phyloP scores from a whole-genome alignment of 495 filamentous ascomycete species.

The Hypoxylon perforatum region DNA sequence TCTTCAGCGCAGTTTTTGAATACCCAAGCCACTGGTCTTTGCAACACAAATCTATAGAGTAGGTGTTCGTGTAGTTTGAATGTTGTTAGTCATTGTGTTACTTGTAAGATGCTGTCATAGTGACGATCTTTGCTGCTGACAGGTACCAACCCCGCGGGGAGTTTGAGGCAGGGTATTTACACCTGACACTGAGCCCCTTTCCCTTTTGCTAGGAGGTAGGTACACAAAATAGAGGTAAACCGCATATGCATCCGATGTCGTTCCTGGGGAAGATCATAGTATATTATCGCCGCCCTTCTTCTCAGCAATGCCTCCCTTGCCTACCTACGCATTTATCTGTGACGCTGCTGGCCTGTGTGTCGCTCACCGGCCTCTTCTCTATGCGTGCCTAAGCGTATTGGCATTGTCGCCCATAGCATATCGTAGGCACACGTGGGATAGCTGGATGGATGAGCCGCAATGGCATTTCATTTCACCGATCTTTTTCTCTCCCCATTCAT shows the following conservation, averaged over 20 bases:
- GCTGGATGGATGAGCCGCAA: conserved; percentile 18
- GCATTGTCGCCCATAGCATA: conserved; percentile 1
- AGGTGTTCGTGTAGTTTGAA: not conserved
- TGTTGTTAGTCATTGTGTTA: conserved; percentile 21
- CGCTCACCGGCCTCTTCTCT: too few species aligned
- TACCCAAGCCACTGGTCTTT: too few species aligned
- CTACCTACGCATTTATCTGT: conserved; percentile 14
- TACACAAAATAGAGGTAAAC: not conserved
- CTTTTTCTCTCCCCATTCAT: not conserved
- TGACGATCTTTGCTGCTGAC: conserved; percentile 17
- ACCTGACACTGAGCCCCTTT: not conserved
- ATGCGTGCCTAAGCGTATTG: too few species aligned
- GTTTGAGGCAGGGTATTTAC: conserved; percentile 9
- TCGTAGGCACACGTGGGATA: conserved; percentile 34
- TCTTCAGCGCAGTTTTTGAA: too few species aligned
- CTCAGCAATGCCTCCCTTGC: conserved; percentile 14
- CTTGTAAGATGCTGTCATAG: conserved; percentile 17
- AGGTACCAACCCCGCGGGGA: conserved; percentile 27
- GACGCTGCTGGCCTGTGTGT: not conserved
- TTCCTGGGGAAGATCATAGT: too few species aligned
- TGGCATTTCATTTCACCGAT: conserved; percentile 19
- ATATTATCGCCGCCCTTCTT: not conserved
- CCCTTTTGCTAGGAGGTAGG: not conserved
- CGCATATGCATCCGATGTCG: too few species aligned
- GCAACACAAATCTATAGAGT: not conserved